Base-by-base conservation (phyloP, 2,329 filamentous ascomycete genomes). In the Aspergillus pseudoviridinutans region DNA sequence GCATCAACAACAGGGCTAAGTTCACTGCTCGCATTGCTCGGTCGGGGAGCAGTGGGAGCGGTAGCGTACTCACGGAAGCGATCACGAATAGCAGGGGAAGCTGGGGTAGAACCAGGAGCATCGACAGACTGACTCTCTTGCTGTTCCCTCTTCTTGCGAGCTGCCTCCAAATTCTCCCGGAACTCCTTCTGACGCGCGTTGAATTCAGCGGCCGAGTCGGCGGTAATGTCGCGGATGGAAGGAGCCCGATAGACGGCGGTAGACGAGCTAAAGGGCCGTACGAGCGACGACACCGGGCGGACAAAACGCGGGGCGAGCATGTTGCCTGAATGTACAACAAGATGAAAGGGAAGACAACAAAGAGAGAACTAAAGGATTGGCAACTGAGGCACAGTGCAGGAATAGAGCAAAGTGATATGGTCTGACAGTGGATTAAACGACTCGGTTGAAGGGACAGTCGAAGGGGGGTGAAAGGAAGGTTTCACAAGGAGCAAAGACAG, bases 181-280 rank as follows among this genome's bases (percentile, higher is more conserved):
- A 97, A 97, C 70, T 87, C 83, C 76, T 88, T 88, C 79, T 96
- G 92, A 76, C 89, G 91, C 69, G 82, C 79, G 73, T 90, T 91
- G 82, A 97, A 99, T 56, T 83, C 80, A 54, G 87, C 81, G 63
- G 90, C 87, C 61, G 85, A 85, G 61, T 89, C 81, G 51, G 87
- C 84, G 49, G 82, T 88, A 80, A 99, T 86, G 76, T 99, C 92
- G 73, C 90, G 88, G 64, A 99, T 84, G 41, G 89, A 86, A n/a
- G 94, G 94, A 22, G 86, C 79, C 58, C 80, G 81, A 61, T 75
- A 73, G 63, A 72, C 68, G 63, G 72, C 61, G 57, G 80, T 73
- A 58, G 85, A 84, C 57, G 83, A 82, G 71, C 80, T 80, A 70
- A 90, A 83, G 65, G 84, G 77, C 66, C 86, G 82, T 61, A 81